phyloP scores from a whole-genome alignment of 306 rosid genomes.

The Arachis hypogaea region DNA sequence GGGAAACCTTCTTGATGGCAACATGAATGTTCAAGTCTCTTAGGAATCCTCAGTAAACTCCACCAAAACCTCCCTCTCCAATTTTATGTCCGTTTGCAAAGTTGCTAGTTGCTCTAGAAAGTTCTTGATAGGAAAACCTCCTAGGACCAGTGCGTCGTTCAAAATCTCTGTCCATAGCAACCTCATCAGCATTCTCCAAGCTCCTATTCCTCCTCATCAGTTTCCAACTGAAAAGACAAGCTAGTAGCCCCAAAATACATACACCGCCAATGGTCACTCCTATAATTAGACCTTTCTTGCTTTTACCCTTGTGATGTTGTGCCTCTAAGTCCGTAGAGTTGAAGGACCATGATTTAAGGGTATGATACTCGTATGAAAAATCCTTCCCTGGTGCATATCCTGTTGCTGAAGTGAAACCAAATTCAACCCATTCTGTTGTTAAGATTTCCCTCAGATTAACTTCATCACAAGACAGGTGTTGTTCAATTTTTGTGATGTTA shows the following conservation, averaged over 20 bases:
- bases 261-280: conserved; percentile 3
- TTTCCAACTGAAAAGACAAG: conserved; percentile 7
- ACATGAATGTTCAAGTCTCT: background rate
- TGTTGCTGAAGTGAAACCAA: conserved; percentile 35
- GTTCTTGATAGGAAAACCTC: conserved; percentile 25
- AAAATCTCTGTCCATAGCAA: conserved; percentile 38
- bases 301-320: background rate
- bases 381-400: background rate
- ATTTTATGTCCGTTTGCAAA: conserved; percentile 36
- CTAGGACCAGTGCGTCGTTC: conserved; percentile 23
- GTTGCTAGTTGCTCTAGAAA: conserved; percentile 35
- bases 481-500: background rate
- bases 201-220: background rate
- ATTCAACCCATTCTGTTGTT: conserved; percentile 23
- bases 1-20: conserved; percentile 42
- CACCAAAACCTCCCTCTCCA: conserved; percentile 46
- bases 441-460: conserved; percentile 19
- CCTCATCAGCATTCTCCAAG: background rate
- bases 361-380: conserved; percentile 18
- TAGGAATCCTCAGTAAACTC: conserved; percentile 37
- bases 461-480: background rate
- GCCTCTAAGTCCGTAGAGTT: background rate
- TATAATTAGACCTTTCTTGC: background rate
- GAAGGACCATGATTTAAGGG: conserved; percentile 37
- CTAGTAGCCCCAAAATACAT: background rate